A percentile compares a stretch with the other conserved stretches of the same genome.
These are phyloP conservation scores for Ceratobasidium sp. DNA, from an alignment of 1,284 basidiomycete species.

Conservation along the genomic window DNA sequence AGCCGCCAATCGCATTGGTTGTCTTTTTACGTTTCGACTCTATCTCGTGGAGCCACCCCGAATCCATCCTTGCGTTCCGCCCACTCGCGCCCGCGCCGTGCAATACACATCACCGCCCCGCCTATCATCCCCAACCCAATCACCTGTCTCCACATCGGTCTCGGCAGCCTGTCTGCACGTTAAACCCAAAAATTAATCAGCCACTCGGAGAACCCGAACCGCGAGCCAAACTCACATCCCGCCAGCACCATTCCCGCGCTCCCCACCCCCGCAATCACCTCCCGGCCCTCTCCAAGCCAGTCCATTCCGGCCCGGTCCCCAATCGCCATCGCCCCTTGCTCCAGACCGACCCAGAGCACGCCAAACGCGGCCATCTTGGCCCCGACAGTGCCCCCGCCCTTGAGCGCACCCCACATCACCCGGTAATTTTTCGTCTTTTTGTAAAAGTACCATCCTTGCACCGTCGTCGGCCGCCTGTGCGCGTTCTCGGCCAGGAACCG, in stretches of 20 bases:
- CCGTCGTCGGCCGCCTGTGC: constrained; percentile 82
- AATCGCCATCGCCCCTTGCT: constrained; percentile 62
- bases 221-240: constrained; percentile 42
- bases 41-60: constrained; percentile 50
- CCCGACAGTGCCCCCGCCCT: constrained; percentile 72
- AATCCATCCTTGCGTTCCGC: constrained; percentile 53
- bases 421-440: constrained; percentile 93
- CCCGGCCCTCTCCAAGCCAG: constrained; percentile 62
- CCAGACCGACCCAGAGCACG: constrained; percentile 74
- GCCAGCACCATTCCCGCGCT: constrained; percentile 63
- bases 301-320: constrained; percentile 60
- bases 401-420: constrained; percentile 79
- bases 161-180: constrained; percentile 70
- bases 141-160: constrained; percentile 65
- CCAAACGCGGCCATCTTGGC: constrained; percentile 68
- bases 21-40: background rate
- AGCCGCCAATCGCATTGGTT: constrained; percentile 19
- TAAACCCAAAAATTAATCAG: background rate
- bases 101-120: constrained; percentile 68
- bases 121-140: constrained; percentile 65
- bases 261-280: constrained; percentile 74
- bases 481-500: constrained; percentile 70
- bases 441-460: constrained; percentile 92
- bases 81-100: constrained; percentile 64
- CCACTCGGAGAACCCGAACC: constrained; percentile 5